Base-by-base conservation (phyloP, 495 filamentous ascomycete species). In the Aspergillus bridgeri region DNA sequence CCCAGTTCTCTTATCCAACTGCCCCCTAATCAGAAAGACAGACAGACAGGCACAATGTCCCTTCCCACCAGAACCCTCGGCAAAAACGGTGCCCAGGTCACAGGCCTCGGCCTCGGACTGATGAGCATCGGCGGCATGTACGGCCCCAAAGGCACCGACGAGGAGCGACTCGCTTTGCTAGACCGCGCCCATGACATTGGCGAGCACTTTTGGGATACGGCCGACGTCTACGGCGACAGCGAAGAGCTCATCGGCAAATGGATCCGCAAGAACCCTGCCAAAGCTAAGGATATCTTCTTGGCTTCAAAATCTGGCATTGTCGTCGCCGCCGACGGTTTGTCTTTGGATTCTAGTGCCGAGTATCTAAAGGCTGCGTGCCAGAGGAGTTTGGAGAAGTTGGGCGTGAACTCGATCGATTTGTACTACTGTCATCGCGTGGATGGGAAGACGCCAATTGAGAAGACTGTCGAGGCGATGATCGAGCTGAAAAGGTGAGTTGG, bases 181-280 rank as follows among this genome's bases (percentile, higher is more conserved):
- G 50, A 51, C 24, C 38, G 54, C 21, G 58, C 58, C 6, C 20
- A 57, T 20, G 54, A 25, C 1, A 15, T 48, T 0, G 57, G 61
- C 0, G 19, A 48, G 6, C 29, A 45, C 25, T 58, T 60, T 46
- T 64, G 57, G 61, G 57, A 63, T 29, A 50, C 51, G 17, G 53
- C 60, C 0, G 54, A 59, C 44, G 24, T 59, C 18, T 63, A 63
- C 29, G 15, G 6, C 23, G 81, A 83, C 60, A 74, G 62, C 45
- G 82, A 86, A 62, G 81, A 81, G 3, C 60, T 86, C 0, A 48
- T 85, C 21, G 80, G 77, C 2, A 77, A 79, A 59, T 85, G 83
- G 83, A 81, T 86, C 61, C 67, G 23, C 2, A 8, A 71, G 9
- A 68, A 66, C 8, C 76, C 81, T 0, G 80, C 75, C 19, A 82